Evolutionary conservation across 768 basidiomycete species (phyloP).

Genomic region (Auriscalpium orientale): DNA sequence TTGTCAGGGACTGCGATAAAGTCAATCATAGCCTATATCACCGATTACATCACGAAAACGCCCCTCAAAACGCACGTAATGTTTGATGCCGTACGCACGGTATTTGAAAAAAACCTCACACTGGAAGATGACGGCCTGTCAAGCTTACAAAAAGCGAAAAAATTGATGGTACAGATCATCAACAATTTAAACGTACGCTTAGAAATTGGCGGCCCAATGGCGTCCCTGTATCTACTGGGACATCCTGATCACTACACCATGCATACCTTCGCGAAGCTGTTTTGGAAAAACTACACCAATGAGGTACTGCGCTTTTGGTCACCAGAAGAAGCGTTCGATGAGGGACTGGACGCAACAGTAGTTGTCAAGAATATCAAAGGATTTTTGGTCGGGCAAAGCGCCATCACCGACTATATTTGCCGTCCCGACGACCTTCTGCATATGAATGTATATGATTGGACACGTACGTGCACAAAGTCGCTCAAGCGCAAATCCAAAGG

Average conservation of each 20-base stretch:
- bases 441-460: conserved; percentile 6
- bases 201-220: conserved; percentile 31
- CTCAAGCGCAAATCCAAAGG: conserved; percentile 28
- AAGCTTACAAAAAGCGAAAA: conserved; percentile 18
- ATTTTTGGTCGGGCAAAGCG: conserved; percentile 7
- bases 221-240: conserved; percentile 26
- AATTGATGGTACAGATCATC: conserved; percentile 28
- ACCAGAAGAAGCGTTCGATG: conserved; percentile 11
- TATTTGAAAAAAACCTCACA: conserved; percentile 19
- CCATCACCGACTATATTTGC: too few relatives aligned
- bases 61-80: conserved; percentile 31
- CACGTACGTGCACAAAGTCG: conserved; percentile 14
- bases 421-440: too few relatives aligned
- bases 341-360: background rate
- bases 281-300: conserved; percentile 26
- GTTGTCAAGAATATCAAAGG: conserved; percentile 1
- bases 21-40: conserved; percentile 30
- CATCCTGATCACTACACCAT: conserved; percentile 34
- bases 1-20: conserved; percentile 34
- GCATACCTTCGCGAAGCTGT: conserved; percentile 26
- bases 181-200: conserved; percentile 22
- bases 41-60: conserved; percentile 38
- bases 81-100: conserved; percentile 24
- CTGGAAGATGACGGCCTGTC: conserved; percentile 6
- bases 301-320: conserved; percentile 17